phyloP scores from a whole-genome alignment of 148 eudicot species.

The Persicaria maculosa region DNA sequence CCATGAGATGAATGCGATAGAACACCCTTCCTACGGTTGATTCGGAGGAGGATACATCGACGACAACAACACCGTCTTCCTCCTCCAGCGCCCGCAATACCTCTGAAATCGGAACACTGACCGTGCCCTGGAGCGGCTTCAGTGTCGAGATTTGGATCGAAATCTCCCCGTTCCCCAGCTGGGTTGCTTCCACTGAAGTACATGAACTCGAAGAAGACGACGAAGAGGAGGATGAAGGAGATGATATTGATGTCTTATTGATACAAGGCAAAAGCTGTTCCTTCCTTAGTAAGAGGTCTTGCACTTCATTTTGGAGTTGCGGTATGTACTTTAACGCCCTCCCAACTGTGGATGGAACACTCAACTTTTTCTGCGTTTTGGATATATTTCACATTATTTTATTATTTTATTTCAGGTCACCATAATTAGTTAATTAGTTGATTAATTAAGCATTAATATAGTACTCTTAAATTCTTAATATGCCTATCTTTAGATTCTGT shows the following conservation, averaged over 20 bases:
- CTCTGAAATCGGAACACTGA: slow-evolving; percentile 24
- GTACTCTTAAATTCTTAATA: neutral
- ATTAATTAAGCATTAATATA: too few relatives aligned
- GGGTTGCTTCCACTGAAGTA: slow-evolving; percentile 22
- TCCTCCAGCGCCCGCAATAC: slow-evolving; percentile 38
- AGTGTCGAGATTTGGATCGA: slow-evolving; percentile 39
- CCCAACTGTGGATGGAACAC: slow-evolving; percentile 59
- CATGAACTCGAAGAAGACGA: neutral
- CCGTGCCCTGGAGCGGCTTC: slow-evolving; percentile 8
- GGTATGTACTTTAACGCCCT: slow-evolving; percentile 74
- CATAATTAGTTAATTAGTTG: neutral
- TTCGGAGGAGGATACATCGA: slow-evolving; percentile 41
- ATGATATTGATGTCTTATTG: neutral
- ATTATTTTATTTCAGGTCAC: neutral
- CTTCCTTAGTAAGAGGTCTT: slow-evolving; percentile 33
- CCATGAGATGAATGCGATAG: slow-evolving; percentile 66
- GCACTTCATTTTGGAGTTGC: slow-evolving; percentile 65
- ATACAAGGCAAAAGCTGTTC: slow-evolving; percentile 29
- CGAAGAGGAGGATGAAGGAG: neutral
- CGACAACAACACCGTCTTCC: slow-evolving; percentile 30
- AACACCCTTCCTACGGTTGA: slow-evolving; percentile 45
- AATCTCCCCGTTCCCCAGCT: slow-evolving; percentile 33
- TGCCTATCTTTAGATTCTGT: neutral
- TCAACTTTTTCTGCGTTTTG: slow-evolving; percentile 50
- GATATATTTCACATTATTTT: neutral